Evolutionary conservation across 192 early-diverging fungal genomes (phyloP), one percentile per base, ranked within the genome.

Genomic region (Chytriomyces confervae): DNA sequence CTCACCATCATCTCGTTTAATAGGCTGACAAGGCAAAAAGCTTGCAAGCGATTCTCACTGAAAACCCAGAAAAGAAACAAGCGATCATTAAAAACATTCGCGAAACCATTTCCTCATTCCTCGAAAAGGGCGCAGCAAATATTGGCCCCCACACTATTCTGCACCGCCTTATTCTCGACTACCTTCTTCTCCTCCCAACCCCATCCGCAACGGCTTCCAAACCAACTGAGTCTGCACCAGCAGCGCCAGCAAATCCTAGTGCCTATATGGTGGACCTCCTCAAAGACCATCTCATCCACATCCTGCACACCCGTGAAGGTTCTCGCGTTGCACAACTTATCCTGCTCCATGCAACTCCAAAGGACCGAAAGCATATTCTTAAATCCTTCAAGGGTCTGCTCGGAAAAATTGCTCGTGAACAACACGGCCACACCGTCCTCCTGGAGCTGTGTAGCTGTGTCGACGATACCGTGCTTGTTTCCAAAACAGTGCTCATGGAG

Each of bases 271-370:
- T 97, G 78, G 93, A 91, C 79, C 77, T 89, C 0, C 85, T 97
- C 80, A 93, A 94, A 79, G 94, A 95, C 73, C 90, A 93, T 70
- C 84, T 95, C 8, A 90, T 90, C 43, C 90, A 95, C 82, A 93
- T 98, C 62, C 84, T 97, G 69, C 97, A 98, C 79, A 98, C 96
- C 47, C 87, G 92, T 62, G 96, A 97, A 72, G 97, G 97, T 70
- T 89, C 96, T 7, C 92, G 89, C 36, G 93, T 93, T 24, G 92
- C 91, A 6, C 95, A 95, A 90, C 87, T 92, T 46, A 94, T 91
- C 68, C 69, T 98, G 67, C 82, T 93, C 24, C 83, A 95, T 79
- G 91, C 91, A 9, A 86, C 91, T 23, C 86, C 94, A 49, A 97
- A 97, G 87, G 95, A 97, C 82, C 92, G 95, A 80, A 97, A 97